phyloP scores from a whole-genome alignment of 169 alveolate genomes.

The Eimeria acervulina region DNA sequence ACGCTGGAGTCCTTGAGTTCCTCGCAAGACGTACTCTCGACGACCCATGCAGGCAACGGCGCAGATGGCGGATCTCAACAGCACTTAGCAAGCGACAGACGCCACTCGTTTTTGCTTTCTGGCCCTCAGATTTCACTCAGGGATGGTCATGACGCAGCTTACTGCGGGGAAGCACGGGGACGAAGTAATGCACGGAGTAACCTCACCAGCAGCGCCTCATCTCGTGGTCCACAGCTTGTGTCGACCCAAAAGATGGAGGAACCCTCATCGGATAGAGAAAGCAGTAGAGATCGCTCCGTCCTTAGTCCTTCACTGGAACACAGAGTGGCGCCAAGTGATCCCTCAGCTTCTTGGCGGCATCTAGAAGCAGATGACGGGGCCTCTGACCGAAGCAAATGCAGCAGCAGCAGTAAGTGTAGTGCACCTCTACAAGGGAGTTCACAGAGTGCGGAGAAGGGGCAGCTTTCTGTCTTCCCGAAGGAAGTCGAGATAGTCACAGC shows the following conservation, averaged over 20 bases:
- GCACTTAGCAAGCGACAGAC: background rate
- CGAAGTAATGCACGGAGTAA: background rate
- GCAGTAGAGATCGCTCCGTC: constrained; percentile 9
- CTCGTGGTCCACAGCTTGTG: background rate
- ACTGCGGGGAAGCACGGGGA: background rate
- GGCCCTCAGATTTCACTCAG: background rate
- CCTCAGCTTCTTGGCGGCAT: background rate
- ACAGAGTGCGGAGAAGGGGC: constrained; percentile 24
- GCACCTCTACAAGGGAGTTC: background rate
- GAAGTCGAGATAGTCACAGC: constrained; percentile 74
- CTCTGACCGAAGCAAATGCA: constrained; percentile 51
- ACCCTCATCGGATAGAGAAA: background rate
- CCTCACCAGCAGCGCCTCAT: constrained; percentile 15
- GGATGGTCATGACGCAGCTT: background rate
- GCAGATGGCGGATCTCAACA: constrained; percentile 3
- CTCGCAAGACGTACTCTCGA: background rate
- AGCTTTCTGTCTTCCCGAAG: constrained; percentile 66
- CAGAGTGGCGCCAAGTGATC: constrained; percentile 21
- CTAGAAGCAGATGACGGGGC: constrained; percentile 27
- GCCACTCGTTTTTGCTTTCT: constrained; percentile 24
- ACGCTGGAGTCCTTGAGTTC: background rate
- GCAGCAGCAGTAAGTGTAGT: constrained; percentile 56
- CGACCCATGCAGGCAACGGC: background rate
- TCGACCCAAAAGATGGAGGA: background rate
- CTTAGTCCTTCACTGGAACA: constrained; percentile 41